phyloP scores from a whole-genome alignment of 2,329 filamentous ascomycete genomes.

The Penicillium sp. region DNA sequence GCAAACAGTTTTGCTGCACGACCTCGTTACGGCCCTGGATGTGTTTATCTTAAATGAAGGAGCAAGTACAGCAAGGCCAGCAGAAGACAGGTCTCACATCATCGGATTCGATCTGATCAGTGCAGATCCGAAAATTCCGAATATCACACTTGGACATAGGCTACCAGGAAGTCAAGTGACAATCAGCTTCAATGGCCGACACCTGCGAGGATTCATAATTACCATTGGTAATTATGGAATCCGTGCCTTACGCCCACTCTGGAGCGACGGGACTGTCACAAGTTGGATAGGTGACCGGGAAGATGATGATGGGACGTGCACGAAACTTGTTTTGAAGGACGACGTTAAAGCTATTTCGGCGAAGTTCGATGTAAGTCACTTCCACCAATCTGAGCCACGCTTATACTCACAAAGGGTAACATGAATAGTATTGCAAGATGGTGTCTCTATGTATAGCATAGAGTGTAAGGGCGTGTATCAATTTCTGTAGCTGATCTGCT shows the following conservation, averaged over 20 bases:
- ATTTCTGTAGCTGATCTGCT: too few species aligned
- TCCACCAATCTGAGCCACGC: too few species aligned
- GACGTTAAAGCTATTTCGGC: conserved; percentile 4
- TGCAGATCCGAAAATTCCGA: not conserved
- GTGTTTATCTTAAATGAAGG: not conserved
- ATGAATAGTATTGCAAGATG: conserved; percentile 6
- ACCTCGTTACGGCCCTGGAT: not conserved
- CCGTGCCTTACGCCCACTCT: not conserved
- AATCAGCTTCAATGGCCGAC: not conserved
- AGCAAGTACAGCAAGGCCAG: too few species aligned
- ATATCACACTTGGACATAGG: not conserved
- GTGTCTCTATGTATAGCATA: conserved; percentile 7
- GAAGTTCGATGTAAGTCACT: conserved; percentile 10
- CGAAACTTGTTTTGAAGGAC: conserved; percentile 1
- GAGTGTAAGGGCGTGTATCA: not conserved
- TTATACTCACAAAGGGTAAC: not conserved
- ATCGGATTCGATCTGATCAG: not conserved
- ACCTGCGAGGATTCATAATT: not conserved
- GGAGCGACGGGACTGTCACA: not conserved
- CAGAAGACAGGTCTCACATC: not conserved
- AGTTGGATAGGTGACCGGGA: conserved; percentile 5
- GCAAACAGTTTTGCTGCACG: not conserved
- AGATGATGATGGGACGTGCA: not conserved
- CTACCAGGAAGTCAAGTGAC: not conserved
- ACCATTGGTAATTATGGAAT: not conserved